Base-by-base conservation (phyloP, 2,329 filamentous ascomycete genomes). In the Plectosphaerella cucumerina region DNA sequence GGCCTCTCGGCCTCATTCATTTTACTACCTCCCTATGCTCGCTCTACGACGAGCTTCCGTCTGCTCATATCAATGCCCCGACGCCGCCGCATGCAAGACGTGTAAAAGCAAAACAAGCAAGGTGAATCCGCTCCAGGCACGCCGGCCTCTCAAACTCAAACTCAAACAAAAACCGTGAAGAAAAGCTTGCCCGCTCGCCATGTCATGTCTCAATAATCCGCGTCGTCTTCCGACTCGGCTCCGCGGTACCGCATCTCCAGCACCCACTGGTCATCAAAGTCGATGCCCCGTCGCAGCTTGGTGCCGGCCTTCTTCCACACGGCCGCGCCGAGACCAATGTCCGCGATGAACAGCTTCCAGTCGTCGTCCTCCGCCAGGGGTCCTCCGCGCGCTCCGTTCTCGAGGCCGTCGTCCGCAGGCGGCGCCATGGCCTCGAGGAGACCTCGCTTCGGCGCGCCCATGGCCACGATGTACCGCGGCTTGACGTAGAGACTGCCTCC, bases 181-280 rank as follows among this genome's bases (percentile, higher is more conserved):
- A 5, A 31, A 31, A 31, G 12, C 4, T 5, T 8, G 8, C 26
- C 26, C 26, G 26, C 26, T 11, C 26, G 26, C 26, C n/a, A n/a
- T 42, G 39, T 12, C 17, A 18, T 42, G 10, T 15, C 20, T 42
- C 20, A 48, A 26, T 48, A 48, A 18, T 48, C 47, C 6, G 37
- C 34, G 15, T 42, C 45, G 18, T 39, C 35, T 8, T 26, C 47
- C 20, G 21, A 15, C 12, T 26, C 37, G 6, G 15, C 22, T 5
- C 72, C 70, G 18, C 71, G 71, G 53, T 80, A 81, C 53, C 67
- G 71, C 69, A 94, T 81, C 60, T 86, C 84, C 14, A 95, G 77
- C 55, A 94, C 85, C 93, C 93, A 97, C 57, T 85, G 82, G 53
- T 85, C 84, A 21, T 90, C 90, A 74, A 97, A 97, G 60, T 92